phyloP scores from a whole-genome alignment of 306 rosid species.

The Vachellia collinsii region DNA sequence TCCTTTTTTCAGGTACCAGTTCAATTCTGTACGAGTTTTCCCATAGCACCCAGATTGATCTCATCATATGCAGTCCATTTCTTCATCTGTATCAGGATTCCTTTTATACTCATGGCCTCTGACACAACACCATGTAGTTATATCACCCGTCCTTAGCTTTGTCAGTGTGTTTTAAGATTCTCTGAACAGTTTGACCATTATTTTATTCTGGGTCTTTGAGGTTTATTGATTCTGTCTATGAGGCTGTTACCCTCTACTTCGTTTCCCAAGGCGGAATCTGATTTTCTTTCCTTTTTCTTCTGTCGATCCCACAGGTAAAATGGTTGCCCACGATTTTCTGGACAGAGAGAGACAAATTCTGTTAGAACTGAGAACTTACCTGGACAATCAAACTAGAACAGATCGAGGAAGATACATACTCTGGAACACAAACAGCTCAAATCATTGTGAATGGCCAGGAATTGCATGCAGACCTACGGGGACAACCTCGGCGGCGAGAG shows the following conservation, averaged over 20 bases:
- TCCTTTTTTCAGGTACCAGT: slow-evolving; percentile 59
- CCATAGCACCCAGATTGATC: background rate
- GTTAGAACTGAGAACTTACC: slow-evolving; percentile 52
- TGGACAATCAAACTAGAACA: slow-evolving; percentile 48
- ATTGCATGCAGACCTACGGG: slow-evolving; percentile 47
- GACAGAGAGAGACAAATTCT: slow-evolving; percentile 59
- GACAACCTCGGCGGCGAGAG: slow-evolving; percentile 39
- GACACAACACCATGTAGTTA: background rate
- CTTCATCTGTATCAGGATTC: background rate
- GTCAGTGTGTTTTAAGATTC: slow-evolving; percentile 30
- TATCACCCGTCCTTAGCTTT: background rate
- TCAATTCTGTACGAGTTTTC: background rate
- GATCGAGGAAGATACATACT: slow-evolving; percentile 58
- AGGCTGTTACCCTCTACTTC: background rate
- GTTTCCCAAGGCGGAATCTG: slow-evolving; percentile 17
- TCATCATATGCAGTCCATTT: background rate
- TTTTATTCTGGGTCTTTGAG: slow-evolving; percentile 28
- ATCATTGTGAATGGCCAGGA: slow-evolving; percentile 72
- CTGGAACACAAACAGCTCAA: slow-evolving; percentile 57
- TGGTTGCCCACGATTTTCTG: slow-evolving; percentile 57
- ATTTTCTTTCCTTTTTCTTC: background rate
- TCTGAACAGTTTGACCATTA: slow-evolving; percentile 14
- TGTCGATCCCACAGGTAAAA: slow-evolving; percentile 40
- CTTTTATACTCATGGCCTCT: background rate
- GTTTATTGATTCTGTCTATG: slow-evolving; percentile 32